Percentiles rank a stretch among this genome's conserved stretches.
These are phyloP conservation scores for Sphaerulina musiva DNA, from an alignment of 2,329 filamentous ascomycete species.

Conservation along the genomic window DNA sequence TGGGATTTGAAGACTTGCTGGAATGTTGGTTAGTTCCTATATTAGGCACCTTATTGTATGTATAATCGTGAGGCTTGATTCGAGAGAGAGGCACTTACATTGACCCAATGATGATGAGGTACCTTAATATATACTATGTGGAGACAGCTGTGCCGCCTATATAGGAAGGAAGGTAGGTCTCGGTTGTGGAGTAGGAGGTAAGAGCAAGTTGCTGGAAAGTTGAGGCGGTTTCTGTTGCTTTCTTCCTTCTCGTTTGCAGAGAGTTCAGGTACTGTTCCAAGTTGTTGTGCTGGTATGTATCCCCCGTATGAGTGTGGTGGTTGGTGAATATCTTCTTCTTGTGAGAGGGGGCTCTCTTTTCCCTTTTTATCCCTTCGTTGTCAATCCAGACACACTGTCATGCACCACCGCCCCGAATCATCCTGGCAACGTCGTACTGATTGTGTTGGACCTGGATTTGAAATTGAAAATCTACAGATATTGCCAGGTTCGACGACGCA, in stretches of 20 bases:
- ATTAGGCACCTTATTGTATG: too few species aligned
- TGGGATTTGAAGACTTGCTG: neutral
- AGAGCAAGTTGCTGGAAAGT: too few species aligned
- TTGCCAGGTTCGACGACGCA: constrained; percentile 10
- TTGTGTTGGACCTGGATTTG: constrained; percentile 10
- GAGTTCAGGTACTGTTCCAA: too few species aligned
- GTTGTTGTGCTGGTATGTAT: neutral
- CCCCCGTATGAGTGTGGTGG: neutral
- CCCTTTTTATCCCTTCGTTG: constrained; percentile 1
- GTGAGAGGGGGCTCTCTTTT: neutral
- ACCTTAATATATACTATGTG: too few species aligned
- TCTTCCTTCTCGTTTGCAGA: too few species aligned
- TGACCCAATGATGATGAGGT: too few species aligned
- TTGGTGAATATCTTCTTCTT: neutral
- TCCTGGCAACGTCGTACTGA: constrained; percentile 16
- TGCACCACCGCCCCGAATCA: constrained; percentile 13
- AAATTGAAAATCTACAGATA: neutral
- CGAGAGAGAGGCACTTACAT: too few species aligned
- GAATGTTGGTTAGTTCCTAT: too few species aligned
- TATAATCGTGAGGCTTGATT: neutral
- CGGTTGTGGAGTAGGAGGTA: neutral
- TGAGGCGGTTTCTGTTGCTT: too few species aligned
- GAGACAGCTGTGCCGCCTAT: neutral
- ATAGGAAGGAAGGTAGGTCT: neutral
- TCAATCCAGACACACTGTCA: constrained; percentile 7